Base-by-base conservation (phyloP, 306 rosid genomes). In the Prunus fruticosa region DNA sequence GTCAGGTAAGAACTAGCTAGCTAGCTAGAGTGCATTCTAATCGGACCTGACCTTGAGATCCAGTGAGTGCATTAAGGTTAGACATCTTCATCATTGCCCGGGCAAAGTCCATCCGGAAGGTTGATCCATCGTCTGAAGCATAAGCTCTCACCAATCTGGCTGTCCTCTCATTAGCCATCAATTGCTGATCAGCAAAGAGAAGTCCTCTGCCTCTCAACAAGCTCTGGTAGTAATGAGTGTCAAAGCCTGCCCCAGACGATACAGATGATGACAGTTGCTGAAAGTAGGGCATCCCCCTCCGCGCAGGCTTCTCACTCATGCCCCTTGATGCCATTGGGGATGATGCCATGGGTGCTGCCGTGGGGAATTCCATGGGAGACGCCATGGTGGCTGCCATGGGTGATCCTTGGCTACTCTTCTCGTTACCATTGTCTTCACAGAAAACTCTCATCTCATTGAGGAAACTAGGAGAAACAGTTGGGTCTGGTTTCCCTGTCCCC, bases 111-210 rank as follows among this genome's bases (percentile, higher is more conserved):
- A 78, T 81, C 38, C 95, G 88, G 58, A 93, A 93, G 43, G 93
- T 89, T 2, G 88, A 84, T 53, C 97, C 93, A 5, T 90, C 91
- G 16, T 91, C 97, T 0, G 95, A 91, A 67, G 97, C 96, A 76
- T 91, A 94, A 30, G 91, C 89, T 58, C 82, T 76, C 5, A 92
- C 93, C 82, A 90, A 49, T 62, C 85, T 85, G 0, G 91, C 88
- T 2, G 96, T 94, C 79, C 72, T 87, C 82, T 73, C 78, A 18
- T 82, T 66, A 12, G 87, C 89, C 97, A 93, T 91, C 58, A 94
- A 72, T 63, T 94, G 96, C 79, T 94, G 97, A 83, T 94, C 98
- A 56, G 98, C 85, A 80, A 76, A 90, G 6, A 94, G 88, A 6
- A 93, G 87, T 66, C 98, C 97, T 82, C 88, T 89, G 72, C 96